phyloP scores from a whole-genome alignment of 2,329 filamentous ascomycete species.

The Cadophora gregata region DNA sequence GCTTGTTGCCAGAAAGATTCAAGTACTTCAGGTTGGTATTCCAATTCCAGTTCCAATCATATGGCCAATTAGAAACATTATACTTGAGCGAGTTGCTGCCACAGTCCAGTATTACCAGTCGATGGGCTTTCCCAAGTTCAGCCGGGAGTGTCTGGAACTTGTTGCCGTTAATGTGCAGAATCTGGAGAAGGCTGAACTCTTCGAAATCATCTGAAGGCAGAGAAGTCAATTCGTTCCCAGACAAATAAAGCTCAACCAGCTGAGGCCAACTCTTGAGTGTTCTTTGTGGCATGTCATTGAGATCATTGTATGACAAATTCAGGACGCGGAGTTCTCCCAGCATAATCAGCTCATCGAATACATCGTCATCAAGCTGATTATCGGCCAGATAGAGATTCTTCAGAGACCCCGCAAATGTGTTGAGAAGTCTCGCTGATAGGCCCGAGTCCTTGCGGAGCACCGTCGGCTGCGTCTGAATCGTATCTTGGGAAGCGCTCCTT shows the following conservation, averaged over 20 bases:
- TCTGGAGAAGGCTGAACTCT: slow-evolving; percentile 83
- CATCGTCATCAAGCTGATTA: slow-evolving; percentile 91
- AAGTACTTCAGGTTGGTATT: slow-evolving; percentile 94
- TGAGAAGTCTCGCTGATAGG: slow-evolving; percentile 77
- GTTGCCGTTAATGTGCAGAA: slow-evolving; percentile 95
- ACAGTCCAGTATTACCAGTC: slow-evolving; percentile 89
- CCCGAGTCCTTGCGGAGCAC: slow-evolving; percentile 84
- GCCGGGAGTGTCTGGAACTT: slow-evolving; percentile 97
- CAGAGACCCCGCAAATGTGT: slow-evolving; percentile 87
- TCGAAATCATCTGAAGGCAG: slow-evolving; percentile 93
- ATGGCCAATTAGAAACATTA: slow-evolving; percentile 98
- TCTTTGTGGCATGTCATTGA: slow-evolving; percentile 89
- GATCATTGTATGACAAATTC: slow-evolving; percentile 93
- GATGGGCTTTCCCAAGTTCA: slow-evolving; percentile 92
- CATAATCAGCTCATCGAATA: slow-evolving; percentile 88
- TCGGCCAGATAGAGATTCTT: slow-evolving; percentile 88
- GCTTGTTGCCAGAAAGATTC: slow-evolving; percentile 95
- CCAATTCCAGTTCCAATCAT: slow-evolving; percentile 99
- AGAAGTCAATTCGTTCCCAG: slow-evolving; percentile 91
- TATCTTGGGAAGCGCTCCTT: slow-evolving; percentile 61
- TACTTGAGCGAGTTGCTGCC: slow-evolving; percentile 96
- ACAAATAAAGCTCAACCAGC: slow-evolving; percentile 90
- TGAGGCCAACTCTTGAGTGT: slow-evolving; percentile 90
- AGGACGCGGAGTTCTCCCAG: slow-evolving; percentile 84
- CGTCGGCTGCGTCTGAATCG: slow-evolving; percentile 48